Conservation (phyloP, 192 early-diverging fungal genomes). For the Gaertneriomyces sp. region DNA sequence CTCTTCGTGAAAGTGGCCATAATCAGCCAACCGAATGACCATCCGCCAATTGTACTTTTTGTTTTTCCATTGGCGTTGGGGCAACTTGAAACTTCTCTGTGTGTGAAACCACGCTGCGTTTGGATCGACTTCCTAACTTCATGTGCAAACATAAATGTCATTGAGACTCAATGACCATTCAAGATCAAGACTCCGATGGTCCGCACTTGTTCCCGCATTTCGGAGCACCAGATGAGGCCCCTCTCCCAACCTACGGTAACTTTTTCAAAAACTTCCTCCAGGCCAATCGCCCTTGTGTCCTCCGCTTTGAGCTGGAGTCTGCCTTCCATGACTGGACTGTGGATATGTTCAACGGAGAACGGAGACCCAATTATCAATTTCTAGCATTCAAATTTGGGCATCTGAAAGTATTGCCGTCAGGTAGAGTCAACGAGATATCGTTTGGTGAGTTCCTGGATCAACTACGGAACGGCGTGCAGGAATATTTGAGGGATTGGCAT, state of each 20-base stretch:
- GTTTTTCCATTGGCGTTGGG: too few relatives aligned
- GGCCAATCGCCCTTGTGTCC: slow-evolving; percentile 7
- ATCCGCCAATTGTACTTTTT: too few relatives aligned
- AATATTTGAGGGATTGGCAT: slow-evolving; percentile 26
- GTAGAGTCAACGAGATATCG: neutral
- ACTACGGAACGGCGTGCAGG: neutral
- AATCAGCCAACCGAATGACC: too few relatives aligned
- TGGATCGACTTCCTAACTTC: too few relatives aligned
- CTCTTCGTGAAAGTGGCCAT: too few relatives aligned
- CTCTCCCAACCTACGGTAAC: slow-evolving; percentile 11
- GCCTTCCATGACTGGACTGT: slow-evolving; percentile 16
- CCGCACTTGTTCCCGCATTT: too few relatives aligned
- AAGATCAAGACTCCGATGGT: too few relatives aligned
- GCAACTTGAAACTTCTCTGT: too few relatives aligned
- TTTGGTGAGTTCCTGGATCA: slow-evolving; percentile 11
- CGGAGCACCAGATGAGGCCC: neutral
- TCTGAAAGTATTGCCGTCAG: slow-evolving; percentile 3
- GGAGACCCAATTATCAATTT: slow-evolving; percentile 8
- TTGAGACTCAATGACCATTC: too few relatives aligned
- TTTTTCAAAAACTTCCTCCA: neutral
- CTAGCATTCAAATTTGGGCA: slow-evolving; percentile 6
- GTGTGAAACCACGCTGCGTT: too few relatives aligned
- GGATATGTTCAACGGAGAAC: neutral
- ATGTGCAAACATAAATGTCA: too few relatives aligned
- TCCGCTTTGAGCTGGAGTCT: slow-evolving; percentile 15